Base-by-base conservation (phyloP, 2,329 filamentous ascomycete genomes). In the Apiospora pterosperma region DNA sequence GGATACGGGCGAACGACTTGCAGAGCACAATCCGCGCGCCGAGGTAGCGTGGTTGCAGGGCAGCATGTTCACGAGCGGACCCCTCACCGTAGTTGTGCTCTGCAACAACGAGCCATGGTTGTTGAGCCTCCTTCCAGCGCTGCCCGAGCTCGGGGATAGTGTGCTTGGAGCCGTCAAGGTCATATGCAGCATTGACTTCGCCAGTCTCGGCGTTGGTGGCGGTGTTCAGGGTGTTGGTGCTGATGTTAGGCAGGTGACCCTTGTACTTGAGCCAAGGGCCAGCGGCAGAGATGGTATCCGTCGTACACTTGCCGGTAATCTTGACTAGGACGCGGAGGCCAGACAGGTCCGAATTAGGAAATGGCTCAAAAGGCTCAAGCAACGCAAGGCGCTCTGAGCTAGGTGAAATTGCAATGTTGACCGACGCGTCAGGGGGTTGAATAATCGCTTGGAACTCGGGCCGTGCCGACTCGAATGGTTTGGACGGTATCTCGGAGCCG, bases 201-300 rank as follows among this genome's bases (percentile, higher is more conserved):
- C 90, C 91, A 0, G 95, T 99, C 67, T 92, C 92, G 52, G 92
- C 93, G 78, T 97, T 97, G 76, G 94, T 85, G 66, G 96, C 96
- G 63, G 93, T 96, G 80, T 97, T 97, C 69, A 99, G 88, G 2
- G 96, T 99, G 86, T 99, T 99, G 76, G 93, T 93, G 71, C 90
- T 92, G 78, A 99, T 99, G 84, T 99, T 99, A 77, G 96, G 93
- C 68, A 99, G 88, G 79, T 99, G 96, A 68, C 96, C 96, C 85
- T 98, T 98, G 88, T 98, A 99, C 81, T 98, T 98, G 71, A 99
- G 88, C 95, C 95, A 98, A 19, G 95, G 95, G 6, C 95, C 95
- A 1, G 95, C 95, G 38, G 95, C 95, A 41, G 94, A 98, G 79
- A 99, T 99, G 72, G 96, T 98, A 80, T 99, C 96, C 52, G 96